These are phyloP conservation scores for Zangia roseola DNA, from an alignment of 768 basidiomycete species.

Conservation along the genomic window DNA sequence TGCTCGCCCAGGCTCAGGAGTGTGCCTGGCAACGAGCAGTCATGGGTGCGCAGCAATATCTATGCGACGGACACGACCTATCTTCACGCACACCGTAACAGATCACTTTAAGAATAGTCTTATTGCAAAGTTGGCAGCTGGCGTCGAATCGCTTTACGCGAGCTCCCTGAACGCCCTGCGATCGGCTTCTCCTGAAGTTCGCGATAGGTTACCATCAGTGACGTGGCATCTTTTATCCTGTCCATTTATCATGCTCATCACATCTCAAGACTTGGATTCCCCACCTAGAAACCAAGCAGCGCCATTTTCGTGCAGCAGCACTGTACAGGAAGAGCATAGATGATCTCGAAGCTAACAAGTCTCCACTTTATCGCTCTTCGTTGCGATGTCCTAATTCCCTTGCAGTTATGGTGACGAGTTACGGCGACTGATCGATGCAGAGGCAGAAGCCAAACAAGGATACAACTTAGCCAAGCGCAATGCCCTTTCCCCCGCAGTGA, in stretches of 20 bases:
- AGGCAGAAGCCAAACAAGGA: constrained; percentile 64
- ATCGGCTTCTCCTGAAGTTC: constrained; percentile 43
- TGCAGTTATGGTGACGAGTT: constrained; percentile 86
- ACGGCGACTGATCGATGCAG: constrained; percentile 71
- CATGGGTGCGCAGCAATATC: constrained; percentile 49
- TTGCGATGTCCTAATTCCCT: constrained; percentile 8
- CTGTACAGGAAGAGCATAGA: constrained; percentile 88
- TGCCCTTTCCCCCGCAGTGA: constrained; percentile 58
- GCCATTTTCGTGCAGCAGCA: constrained; percentile 87
- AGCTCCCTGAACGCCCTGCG: constrained; percentile 44
- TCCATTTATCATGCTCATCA: constrained; percentile 10
- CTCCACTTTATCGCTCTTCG: constrained; percentile 13
- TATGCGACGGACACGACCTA: neutral
- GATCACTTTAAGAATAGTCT: constrained; percentile 73
- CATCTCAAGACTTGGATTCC: constrained; percentile 60
- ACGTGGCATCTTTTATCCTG: constrained; percentile 12
- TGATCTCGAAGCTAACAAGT: constrained; percentile 78
- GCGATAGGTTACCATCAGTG: constrained; percentile 56
- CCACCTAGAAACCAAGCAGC: constrained; percentile 78
- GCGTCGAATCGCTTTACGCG: constrained; percentile 68
- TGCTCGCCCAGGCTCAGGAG: constrained; percentile 95
- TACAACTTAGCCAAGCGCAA: constrained; percentile 65
- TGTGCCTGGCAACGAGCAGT: constrained; percentile 94
- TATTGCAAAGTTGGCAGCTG: constrained; percentile 78
- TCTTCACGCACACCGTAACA: neutral